A percentile compares a stretch with the other conserved stretches of the same genome.
Conservation (phyloP, 116 monocot genomes). For the Dioscorea cayenensis region DNA sequence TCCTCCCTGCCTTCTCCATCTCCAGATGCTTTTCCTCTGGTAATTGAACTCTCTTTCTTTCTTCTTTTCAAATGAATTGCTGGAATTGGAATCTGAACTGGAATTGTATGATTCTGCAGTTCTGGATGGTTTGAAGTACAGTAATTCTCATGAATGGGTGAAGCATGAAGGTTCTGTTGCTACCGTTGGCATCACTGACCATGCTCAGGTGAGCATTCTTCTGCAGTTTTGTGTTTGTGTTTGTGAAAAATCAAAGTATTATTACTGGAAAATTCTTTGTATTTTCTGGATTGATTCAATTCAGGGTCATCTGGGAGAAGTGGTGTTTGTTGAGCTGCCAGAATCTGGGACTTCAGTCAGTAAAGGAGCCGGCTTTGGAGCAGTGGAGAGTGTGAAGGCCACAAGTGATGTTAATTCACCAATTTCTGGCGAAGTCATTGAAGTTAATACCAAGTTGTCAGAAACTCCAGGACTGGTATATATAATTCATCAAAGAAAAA, state of each 20-base stretch:
- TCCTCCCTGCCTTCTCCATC: background rate
- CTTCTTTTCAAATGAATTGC: background rate
- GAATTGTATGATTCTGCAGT: background rate
- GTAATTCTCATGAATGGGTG: conserved; percentile 2
- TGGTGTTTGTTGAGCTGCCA: conserved; percentile 84
- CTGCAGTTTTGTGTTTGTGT: background rate
- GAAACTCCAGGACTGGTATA: conserved; percentile 45
- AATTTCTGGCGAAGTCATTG: conserved; percentile 75
- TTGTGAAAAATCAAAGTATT: background rate
- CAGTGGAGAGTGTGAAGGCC: conserved; percentile 94
- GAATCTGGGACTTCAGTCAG: conserved; percentile 43
- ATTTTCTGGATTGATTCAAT: background rate
- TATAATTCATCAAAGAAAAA: background rate
- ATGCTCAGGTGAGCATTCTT: conserved; percentile 61
- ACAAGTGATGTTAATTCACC: conserved; percentile 87
- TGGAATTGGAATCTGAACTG: background rate
- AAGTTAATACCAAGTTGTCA: conserved; percentile 56
- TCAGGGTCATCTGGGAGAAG: conserved; percentile 85
- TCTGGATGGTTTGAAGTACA: background rate
- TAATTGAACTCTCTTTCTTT: background rate
- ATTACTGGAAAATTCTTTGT: background rate
- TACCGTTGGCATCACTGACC: conserved; percentile 91
- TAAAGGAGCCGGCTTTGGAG: conserved; percentile 55
- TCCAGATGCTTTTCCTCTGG: conserved; percentile 1
- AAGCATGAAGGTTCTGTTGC: conserved; percentile 66